Evolutionary conservation across 1,139 yeast genomes (phyloP), one percentile per base, ranked within the genome.

Genomic region (Kurtzmaniella quercitrusa): DNA sequence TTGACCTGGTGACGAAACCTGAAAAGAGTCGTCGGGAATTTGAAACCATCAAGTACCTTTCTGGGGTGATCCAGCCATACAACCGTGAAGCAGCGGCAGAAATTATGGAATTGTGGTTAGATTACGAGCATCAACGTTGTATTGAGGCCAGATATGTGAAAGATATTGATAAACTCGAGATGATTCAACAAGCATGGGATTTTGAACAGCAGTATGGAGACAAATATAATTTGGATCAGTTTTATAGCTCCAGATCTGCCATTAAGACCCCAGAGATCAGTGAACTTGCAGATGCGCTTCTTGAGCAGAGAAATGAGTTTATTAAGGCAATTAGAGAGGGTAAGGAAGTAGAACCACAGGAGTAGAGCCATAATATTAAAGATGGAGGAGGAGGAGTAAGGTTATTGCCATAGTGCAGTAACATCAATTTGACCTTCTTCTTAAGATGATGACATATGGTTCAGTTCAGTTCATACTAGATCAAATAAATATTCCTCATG

Each of bases 131-230:
- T 55, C 82, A 87, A 52, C 73, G 91, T 52, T 77, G 85, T 41
- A 64, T 79, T 19, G 98, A 93, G 62, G 96, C 98, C 5, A 75
- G 84, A 45, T 88, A 87, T 56, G 96, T 90, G 47, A 93, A 93
- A 64, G 98, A 93, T 62, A 81, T 93, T 46, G 98, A 93, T 64
- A 93, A 93, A 73, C 88, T 81, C 58, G 98, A 93, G 66, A 82
- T 93, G 81, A 71, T 91, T 52, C 79, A 87, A 51, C 97, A 93
- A 64, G 86, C 95, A 18, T 82, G 86, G 70, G 98, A 91, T 62
- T 93, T 90, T 58, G 96, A 90, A 63, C 83, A 79, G 55, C 71
- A 73, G 50, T 75, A 70, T 55, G 76, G 81, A 5, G 75, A 82
- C 43, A 63, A 64, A 43, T 79, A 79, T 51, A 75, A 80, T 53